Conservation (phyloP, 352 stramenopile genomes). For the Nothophytophthora sp. region DNA sequence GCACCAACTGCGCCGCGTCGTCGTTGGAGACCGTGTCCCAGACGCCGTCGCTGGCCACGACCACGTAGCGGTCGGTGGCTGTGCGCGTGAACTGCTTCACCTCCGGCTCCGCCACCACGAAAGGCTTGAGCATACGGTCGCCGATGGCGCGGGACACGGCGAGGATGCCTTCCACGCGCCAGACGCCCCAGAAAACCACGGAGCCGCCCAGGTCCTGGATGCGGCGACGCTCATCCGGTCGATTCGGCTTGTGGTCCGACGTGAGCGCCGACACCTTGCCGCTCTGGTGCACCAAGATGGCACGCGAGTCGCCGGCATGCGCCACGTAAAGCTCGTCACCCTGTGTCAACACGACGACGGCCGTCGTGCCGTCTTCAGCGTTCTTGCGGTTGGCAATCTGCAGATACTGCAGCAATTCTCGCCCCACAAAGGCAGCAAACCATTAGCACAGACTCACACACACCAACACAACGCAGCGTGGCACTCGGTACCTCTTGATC, state of each 20-base stretch:
- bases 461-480: background rate
- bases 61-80: constrained; percentile 76
- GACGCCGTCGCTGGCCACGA: constrained; percentile 91
- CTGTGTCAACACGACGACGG: constrained; percentile 79
- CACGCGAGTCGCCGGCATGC: constrained; percentile 90
- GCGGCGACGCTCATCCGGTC: constrained; percentile 86
- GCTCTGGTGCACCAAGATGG: constrained; percentile 82
- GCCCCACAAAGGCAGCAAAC: too few species aligned
- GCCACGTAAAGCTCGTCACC: constrained; percentile 85
- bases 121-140: constrained; percentile 92
- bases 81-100: constrained; percentile 68
- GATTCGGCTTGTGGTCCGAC: constrained; percentile 92
- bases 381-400: constrained; percentile 83
- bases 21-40: constrained; percentile 93
- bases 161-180: constrained; percentile 93
- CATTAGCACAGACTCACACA: background rate
- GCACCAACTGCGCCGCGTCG: constrained; percentile 74
- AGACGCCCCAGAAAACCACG: constrained; percentile 92
- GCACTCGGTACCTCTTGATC: constrained; percentile 59
- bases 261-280: constrained; percentile 82
- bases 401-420: constrained; percentile 71
- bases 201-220: constrained; percentile 89
- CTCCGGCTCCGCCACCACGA: constrained; percentile 91
- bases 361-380: constrained; percentile 89
- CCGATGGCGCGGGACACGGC: constrained; percentile 93